These are phyloP conservation scores for Citrus glauca DNA, from an alignment of 345 rosid species.

Conservation along the genomic window DNA sequence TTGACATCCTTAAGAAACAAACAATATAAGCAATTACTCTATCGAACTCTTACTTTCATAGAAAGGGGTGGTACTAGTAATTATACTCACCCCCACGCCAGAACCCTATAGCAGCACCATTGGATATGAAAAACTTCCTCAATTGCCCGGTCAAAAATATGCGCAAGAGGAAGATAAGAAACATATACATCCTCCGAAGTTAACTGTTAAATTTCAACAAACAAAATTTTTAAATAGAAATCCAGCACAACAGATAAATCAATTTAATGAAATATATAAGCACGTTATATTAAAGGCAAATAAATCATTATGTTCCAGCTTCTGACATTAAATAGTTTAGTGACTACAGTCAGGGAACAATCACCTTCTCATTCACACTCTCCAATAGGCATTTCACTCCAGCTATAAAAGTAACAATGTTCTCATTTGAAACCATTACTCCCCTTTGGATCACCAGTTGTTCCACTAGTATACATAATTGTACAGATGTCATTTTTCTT, in stretches of 20 bases:
- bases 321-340: neutral
- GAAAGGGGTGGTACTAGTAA: neutral
- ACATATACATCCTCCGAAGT: slow-evolving; percentile 68
- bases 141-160: slow-evolving; percentile 87
- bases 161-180: slow-evolving; percentile 97
- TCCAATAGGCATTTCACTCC: slow-evolving; percentile 62
- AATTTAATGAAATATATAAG: neutral
- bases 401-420: slow-evolving; percentile 70
- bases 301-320: neutral
- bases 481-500: slow-evolving; percentile 79
- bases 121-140: slow-evolving; percentile 76
- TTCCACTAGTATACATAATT: slow-evolving; percentile 98
- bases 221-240: neutral
- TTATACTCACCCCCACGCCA: slow-evolving; percentile 87
- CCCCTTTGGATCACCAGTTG: slow-evolving; percentile 99
- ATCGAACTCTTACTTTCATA: slow-evolving; percentile 4
- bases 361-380: slow-evolving; percentile 66
- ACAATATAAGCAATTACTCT: slow-evolving; percentile 5
- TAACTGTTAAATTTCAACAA: slow-evolving; percentile 45
- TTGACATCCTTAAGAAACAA: slow-evolving; percentile 69
- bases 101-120: slow-evolving; percentile 86
- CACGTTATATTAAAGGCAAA: neutral
- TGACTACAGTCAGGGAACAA: neutral
- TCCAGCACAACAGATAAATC: neutral
- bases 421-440: slow-evolving; percentile 86